A percentile compares a stretch with the other conserved stretches of the same genome.
Evolutionary conservation across 78 protist species (phyloP).

Genomic region (Guillardia theta): DNA sequence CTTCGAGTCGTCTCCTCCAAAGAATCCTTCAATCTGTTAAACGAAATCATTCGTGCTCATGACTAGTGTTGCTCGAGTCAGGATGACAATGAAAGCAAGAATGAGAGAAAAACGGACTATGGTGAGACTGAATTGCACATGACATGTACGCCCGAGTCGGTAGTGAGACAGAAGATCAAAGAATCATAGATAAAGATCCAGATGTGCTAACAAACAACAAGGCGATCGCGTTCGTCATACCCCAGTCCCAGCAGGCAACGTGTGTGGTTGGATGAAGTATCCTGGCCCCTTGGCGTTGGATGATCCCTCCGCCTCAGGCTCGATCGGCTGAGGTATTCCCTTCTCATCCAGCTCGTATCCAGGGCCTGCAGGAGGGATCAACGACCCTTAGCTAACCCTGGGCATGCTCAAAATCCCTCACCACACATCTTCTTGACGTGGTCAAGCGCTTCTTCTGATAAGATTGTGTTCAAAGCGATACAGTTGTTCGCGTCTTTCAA

Average conservation of each 20-base stretch:
- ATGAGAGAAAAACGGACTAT: no score
- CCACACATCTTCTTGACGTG: constrained; percentile 24
- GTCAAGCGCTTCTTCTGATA: neutral
- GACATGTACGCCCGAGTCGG: no score
- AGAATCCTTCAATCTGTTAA: neutral
- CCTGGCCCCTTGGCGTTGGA: neutral
- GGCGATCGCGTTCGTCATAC: neutral
- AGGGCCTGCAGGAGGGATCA: neutral
- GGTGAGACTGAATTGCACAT: no score
- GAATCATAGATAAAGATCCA: neutral
- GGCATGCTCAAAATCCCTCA: neutral
- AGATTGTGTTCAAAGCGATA: neutral
- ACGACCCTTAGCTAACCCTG: neutral
- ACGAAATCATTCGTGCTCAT: neutral
- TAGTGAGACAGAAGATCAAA: no score
- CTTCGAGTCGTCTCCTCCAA: neutral
- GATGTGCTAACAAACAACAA: neutral
- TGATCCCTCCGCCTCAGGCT: neutral
- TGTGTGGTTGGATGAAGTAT: neutral
- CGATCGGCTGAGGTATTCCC: neutral
- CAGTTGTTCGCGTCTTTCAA: neutral
- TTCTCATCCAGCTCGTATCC: neutral
- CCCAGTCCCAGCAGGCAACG: neutral
- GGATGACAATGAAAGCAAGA: no score
- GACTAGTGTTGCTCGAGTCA: no score